Conservation (phyloP, 169 alveolate genomes). For the Plasmodium yoelii region DNA sequence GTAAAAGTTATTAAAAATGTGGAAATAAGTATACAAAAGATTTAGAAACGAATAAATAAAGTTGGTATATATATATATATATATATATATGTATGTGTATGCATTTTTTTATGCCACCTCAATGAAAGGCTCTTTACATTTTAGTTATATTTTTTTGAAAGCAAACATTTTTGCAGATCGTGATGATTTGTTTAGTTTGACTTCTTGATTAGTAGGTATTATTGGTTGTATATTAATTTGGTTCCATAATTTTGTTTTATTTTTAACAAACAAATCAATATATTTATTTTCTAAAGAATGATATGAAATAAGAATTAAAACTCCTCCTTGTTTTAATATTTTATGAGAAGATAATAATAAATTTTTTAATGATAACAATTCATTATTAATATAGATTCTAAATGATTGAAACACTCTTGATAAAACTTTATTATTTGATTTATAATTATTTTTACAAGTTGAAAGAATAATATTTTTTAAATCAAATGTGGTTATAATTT, state of each 20-base stretch:
- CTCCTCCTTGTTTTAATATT: slow-evolving; percentile 75
- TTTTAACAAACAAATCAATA: slow-evolving; percentile 59
- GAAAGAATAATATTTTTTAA: slow-evolving; percentile 78
- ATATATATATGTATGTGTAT: too few species aligned
- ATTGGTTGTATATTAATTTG: slow-evolving; percentile 26
- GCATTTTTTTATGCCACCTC: neutral
- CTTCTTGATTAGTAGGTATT: slow-evolving; percentile 49
- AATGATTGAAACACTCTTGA: slow-evolving; percentile 85
- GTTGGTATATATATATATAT: neutral
- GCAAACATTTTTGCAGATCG: slow-evolving; percentile 75
- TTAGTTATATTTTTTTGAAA: slow-evolving; percentile 34
- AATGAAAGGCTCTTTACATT: neutral
- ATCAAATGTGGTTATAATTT: slow-evolving; percentile 79
- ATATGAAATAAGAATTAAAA: slow-evolving; percentile 81
- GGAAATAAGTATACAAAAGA: too few species aligned
- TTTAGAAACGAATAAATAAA: too few species aligned
- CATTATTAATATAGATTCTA: slow-evolving; percentile 84
- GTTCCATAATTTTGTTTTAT: slow-evolving; percentile 26
- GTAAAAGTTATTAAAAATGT: too few species aligned
- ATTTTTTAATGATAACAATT: slow-evolving; percentile 77
- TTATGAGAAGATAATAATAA: slow-evolving; percentile 77
- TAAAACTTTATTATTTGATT: slow-evolving; percentile 79
- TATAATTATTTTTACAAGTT: slow-evolving; percentile 76
- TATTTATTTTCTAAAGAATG: slow-evolving; percentile 85
- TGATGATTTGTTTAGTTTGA: slow-evolving; percentile 57